These are phyloP conservation scores for Candida glaebosa DNA, from an alignment of 805 yeast genomes.

Conservation along the genomic window DNA sequence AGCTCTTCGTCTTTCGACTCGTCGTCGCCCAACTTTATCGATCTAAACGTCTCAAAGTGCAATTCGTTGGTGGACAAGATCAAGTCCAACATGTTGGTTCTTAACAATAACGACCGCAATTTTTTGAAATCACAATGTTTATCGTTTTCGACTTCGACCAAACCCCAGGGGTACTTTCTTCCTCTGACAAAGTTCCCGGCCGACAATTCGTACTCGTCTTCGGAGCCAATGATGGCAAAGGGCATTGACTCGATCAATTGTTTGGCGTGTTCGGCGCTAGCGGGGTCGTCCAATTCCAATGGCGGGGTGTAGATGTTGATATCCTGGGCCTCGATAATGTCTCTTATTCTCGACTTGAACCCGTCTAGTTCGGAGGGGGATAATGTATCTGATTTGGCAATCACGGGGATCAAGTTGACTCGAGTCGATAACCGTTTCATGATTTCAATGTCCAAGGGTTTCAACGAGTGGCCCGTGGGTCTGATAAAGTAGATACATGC, in stretches of 20 bases:
- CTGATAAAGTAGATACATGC: slow-evolving; percentile 87
- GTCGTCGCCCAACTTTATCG: slow-evolving; percentile 54
- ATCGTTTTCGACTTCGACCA: slow-evolving; percentile 84
- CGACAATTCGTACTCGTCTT: slow-evolving; percentile 60
- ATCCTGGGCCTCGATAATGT: slow-evolving; percentile 78
- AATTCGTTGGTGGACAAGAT: slow-evolving; percentile 74
- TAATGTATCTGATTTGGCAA: slow-evolving; percentile 85
- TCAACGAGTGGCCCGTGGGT: slow-evolving; percentile 86
- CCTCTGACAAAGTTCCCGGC: slow-evolving; percentile 70
- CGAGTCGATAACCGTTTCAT: slow-evolving; percentile 80
- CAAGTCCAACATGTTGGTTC: slow-evolving; percentile 82
- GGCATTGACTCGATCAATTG: slow-evolving; percentile 84
- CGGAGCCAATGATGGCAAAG: slow-evolving; percentile 78
- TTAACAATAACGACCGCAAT: slow-evolving; percentile 70
- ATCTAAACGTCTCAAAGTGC: slow-evolving; percentile 79
- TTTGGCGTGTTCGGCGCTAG: slow-evolving; percentile 76
- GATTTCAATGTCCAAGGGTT: slow-evolving; percentile 82
- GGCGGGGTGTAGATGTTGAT: slow-evolving; percentile 84
- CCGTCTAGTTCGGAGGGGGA: slow-evolving; percentile 64
- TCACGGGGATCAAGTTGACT: slow-evolving; percentile 84
- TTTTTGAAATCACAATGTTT: slow-evolving; percentile 81
- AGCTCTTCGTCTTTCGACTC: slow-evolving; percentile 28
- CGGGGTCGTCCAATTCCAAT: slow-evolving; percentile 68
- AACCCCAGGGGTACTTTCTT: slow-evolving; percentile 88
- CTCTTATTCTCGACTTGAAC: slow-evolving; percentile 75